Evolutionary conservation across 306 rosid genomes (phyloP).

Genomic region (Fragaria nilgerrensis): DNA sequence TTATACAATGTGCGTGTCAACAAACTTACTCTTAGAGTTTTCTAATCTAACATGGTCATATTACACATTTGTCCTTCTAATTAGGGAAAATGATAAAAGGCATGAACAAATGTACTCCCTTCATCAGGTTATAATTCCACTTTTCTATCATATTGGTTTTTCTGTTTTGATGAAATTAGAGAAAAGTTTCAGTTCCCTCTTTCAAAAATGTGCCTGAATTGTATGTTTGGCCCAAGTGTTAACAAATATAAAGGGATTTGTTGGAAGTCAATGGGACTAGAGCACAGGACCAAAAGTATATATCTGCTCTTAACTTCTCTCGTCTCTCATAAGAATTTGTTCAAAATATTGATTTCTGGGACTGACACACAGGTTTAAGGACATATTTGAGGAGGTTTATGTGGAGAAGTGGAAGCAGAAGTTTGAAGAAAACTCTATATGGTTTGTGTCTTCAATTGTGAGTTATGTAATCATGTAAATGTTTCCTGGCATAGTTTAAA

Average conservation of each 20-base stretch:
- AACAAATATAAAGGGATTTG: not conserved
- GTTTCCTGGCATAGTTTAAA: slow-evolving; percentile 15
- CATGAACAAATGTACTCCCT: not conserved
- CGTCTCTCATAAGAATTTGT: not conserved
- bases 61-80: not conserved
- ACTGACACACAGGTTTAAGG: slow-evolving; percentile 74
- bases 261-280: not conserved
- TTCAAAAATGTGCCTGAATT: not conserved
- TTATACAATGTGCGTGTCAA: not conserved
- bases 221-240: not conserved
- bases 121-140: not conserved
- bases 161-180: not conserved
- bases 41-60: not conserved
- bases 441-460: slow-evolving; percentile 46
- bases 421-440: slow-evolving; percentile 86
- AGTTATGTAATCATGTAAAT: slow-evolving; percentile 11
- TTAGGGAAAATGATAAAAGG: not conserved
- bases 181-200: not conserved
- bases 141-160: not conserved
- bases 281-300: not conserved
- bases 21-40: not conserved
- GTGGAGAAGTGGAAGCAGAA: slow-evolving; percentile 79
- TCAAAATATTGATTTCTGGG: slow-evolving; percentile 20
- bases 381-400: slow-evolving; percentile 91
- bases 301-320: not conserved